These are phyloP conservation scores for Apodospora peruviana DNA, from an alignment of 495 filamentous ascomycete species.

Conservation along the genomic window DNA sequence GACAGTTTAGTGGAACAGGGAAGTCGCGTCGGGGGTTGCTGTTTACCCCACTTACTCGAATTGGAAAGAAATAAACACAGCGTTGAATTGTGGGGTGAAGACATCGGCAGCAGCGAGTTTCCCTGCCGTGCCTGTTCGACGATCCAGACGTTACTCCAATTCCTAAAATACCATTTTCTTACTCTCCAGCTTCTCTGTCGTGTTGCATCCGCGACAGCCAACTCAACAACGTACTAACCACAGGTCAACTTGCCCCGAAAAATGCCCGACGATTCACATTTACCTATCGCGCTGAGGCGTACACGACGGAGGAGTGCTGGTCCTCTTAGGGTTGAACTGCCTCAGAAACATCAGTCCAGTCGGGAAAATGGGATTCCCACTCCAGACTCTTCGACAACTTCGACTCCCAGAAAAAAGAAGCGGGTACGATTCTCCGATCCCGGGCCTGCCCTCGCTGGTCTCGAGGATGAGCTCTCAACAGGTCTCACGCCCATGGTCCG, in stretches of 20 bases:
- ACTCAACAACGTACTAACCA: too few relatives aligned
- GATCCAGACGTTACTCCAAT: too few relatives aligned
- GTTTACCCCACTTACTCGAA: conserved; percentile 5
- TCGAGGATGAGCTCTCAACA: conserved; percentile 38
- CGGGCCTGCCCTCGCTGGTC: conserved; percentile 36
- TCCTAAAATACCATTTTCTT: neutral
- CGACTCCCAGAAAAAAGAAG: conserved; percentile 41
- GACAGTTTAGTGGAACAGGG: neutral
- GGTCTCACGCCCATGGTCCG: conserved; percentile 64
- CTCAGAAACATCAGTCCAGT: neutral
- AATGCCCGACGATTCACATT: conserved; percentile 13
- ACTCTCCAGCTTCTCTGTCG: neutral
- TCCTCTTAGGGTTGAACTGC: neutral
- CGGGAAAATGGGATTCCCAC: neutral
- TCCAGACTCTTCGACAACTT: conserved; percentile 4
- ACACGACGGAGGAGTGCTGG: conserved; percentile 12
- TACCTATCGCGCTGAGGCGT: conserved; percentile 25
- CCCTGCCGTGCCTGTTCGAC: neutral
- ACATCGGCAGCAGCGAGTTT: neutral
- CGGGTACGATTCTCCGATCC: conserved; percentile 70
- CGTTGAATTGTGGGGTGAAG: neutral
- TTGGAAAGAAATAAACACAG: conserved; percentile 8
- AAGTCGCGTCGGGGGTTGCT: conserved; percentile 1
- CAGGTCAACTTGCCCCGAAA: too few relatives aligned
- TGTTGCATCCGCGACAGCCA: too few relatives aligned